Conservation (phyloP, 805 yeast genomes). For the Starmera quercuum region DNA sequence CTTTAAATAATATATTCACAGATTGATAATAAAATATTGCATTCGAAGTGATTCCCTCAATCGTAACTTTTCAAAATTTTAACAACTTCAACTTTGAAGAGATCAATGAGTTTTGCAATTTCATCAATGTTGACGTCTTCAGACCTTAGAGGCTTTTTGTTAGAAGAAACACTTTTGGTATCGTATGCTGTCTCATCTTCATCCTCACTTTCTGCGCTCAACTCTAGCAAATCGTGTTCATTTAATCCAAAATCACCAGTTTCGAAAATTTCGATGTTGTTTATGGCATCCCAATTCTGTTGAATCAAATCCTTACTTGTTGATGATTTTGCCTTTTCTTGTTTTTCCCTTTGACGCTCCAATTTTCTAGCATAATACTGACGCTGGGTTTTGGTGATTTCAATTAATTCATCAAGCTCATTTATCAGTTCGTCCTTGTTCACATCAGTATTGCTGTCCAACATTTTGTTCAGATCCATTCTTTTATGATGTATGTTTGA, state of each 20-base stretch:
- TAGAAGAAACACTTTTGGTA: neutral
- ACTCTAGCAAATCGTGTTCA: slow-evolving; percentile 40
- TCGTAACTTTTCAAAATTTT: slow-evolving; percentile 1
- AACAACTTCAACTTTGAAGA: neutral
- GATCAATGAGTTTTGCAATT: neutral
- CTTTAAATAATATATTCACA: no score
- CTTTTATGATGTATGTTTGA: slow-evolving; percentile 23
- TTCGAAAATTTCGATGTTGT: slow-evolving; percentile 32
- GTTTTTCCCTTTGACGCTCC: slow-evolving; percentile 16
- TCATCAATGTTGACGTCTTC: neutral
- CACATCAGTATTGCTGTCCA: slow-evolving; percentile 17
- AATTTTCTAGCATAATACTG: slow-evolving; percentile 20
- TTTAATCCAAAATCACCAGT: slow-evolving; percentile 40
- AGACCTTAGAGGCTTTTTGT: neutral
- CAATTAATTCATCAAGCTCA: slow-evolving; percentile 33
- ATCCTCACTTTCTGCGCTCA: slow-evolving; percentile 21
- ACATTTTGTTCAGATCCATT: slow-evolving; percentile 36
- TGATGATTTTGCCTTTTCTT: slow-evolving; percentile 14
- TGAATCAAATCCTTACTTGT: slow-evolving; percentile 23
- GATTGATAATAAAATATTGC: no score
- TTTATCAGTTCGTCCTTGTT: slow-evolving; percentile 22
- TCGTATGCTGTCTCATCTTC: slow-evolving; percentile 5
- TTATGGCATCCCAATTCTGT: slow-evolving; percentile 36
- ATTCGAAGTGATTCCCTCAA: neutral
- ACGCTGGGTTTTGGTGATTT: slow-evolving; percentile 27